Percentiles rank a stretch among this genome's conserved stretches.
phyloP scores from a whole-genome alignment of 2,329 filamentous ascomycete species.

The Fusarium sp. region DNA sequence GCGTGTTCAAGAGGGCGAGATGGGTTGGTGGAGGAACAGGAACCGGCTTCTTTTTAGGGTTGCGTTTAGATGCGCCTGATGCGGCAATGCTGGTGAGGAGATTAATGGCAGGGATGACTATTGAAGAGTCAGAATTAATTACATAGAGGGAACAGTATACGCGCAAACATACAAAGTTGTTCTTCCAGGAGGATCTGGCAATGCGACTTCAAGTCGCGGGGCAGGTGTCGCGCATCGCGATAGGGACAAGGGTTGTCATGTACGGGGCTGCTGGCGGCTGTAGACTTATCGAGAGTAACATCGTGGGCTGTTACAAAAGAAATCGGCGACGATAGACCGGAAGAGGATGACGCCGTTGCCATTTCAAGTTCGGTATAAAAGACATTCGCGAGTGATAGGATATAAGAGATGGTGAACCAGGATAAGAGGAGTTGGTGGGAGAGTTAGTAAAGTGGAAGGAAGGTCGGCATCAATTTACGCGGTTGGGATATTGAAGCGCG shows the following conservation, averaged over 20 bases:
- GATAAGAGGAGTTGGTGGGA: background rate
- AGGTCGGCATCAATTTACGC: conserved; percentile 33
- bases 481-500: conserved; percentile 37
- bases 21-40: conserved; percentile 78
- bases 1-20: conserved; percentile 80
- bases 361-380: conserved; percentile 33
- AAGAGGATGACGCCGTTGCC: conserved; percentile 39
- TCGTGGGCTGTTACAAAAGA: conserved; percentile 54
- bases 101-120: conserved; percentile 63
- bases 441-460: conserved; percentile 1
- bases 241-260: conserved; percentile 56
- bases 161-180: conserved; percentile 67
- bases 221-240: conserved; percentile 66
- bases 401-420: background rate
- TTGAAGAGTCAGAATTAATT: background rate
- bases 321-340: conserved; percentile 47
- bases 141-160: background rate
- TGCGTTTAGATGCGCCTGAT: conserved; percentile 58
- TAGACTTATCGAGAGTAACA: conserved; percentile 48
- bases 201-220: conserved; percentile 73
- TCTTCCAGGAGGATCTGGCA: conserved; percentile 81
- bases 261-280: conserved; percentile 53
- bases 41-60: conserved; percentile 56
- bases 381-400: conserved; percentile 25
- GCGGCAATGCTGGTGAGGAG: conserved; percentile 74